phyloP scores from a whole-genome alignment of 2,329 filamentous ascomycete genomes.

The Stenocarpella maydis region DNA sequence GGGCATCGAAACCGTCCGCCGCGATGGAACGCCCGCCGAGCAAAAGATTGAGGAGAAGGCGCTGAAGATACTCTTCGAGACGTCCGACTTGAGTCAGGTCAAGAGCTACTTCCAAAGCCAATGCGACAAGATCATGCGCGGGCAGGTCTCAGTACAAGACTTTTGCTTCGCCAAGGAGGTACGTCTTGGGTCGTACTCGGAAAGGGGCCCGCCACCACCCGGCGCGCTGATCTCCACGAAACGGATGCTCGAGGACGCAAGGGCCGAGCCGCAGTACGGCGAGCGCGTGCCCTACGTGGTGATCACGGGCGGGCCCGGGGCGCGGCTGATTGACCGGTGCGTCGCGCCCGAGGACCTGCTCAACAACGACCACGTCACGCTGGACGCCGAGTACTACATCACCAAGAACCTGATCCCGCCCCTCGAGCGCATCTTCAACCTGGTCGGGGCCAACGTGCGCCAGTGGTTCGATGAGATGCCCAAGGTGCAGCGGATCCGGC shows the following conservation, averaged over 20 bases:
- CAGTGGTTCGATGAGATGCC: constrained; percentile 98
- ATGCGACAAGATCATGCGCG: constrained; percentile 91
- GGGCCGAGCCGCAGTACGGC: constrained; percentile 91
- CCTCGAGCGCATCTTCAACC: constrained; percentile 93
- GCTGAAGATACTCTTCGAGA: constrained; percentile 88
- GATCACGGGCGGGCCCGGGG: constrained; percentile 84
- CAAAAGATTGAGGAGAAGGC: constrained; percentile 97
- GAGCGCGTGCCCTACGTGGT: constrained; percentile 96
- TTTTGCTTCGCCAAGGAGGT: constrained; percentile 97
- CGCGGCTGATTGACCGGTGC: constrained; percentile 86
- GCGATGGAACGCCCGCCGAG: constrained; percentile 93
- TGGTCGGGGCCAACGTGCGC: constrained; percentile 90
- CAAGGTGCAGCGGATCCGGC: constrained; percentile 80
- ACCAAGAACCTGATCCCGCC: constrained; percentile 94
- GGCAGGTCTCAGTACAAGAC: constrained; percentile 88
- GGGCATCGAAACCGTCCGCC: constrained; percentile 95
- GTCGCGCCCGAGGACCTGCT: constrained; percentile 87
- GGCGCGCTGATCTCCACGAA: constrained; percentile 89
- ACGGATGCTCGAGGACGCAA: constrained; percentile 85
- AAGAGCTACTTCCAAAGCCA: constrained; percentile 91
- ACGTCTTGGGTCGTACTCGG: constrained; percentile 86
- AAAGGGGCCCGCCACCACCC: constrained; percentile 80
- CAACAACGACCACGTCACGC: constrained; percentile 75
- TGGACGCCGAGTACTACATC: constrained; percentile 98
- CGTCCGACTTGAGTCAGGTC: constrained; percentile 85